These are phyloP conservation scores for Saccharomyces jurei DNA, from an alignment of 805 yeast genomes.

Conservation along the genomic window DNA sequence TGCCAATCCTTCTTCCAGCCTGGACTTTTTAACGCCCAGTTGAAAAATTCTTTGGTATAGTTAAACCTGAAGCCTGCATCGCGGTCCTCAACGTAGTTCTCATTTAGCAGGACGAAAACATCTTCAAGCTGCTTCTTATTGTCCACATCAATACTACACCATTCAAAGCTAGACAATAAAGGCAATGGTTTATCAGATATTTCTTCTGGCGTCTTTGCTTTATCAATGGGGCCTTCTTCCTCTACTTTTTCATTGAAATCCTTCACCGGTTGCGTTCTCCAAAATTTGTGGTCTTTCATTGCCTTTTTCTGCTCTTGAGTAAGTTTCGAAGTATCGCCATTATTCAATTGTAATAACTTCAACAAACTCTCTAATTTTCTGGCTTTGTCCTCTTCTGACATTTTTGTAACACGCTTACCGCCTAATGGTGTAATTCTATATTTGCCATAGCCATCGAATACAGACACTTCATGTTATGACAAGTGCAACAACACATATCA, in stretches of 20 bases:
- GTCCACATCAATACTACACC: constrained; percentile 71
- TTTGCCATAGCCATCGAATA: neutral
- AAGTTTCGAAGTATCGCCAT: constrained; percentile 39
- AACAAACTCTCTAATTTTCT: constrained; percentile 44
- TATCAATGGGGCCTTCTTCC: constrained; percentile 77
- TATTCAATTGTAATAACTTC: constrained; percentile 26
- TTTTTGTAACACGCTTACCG: neutral
- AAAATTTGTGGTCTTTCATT: constrained; percentile 87
- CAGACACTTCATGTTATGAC: neutral
- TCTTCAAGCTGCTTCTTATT: constrained; percentile 55
- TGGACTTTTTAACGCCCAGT: constrained; percentile 92
- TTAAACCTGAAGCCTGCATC: constrained; percentile 90
- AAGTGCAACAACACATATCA: neutral
- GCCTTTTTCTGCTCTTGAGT: constrained; percentile 54
- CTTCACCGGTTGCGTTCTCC: constrained; percentile 97
- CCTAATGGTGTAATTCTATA: neutral
- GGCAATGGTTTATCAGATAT: constrained; percentile 65
- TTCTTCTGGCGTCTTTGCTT: constrained; percentile 56
- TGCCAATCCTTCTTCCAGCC: constrained; percentile 89
- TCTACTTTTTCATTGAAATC: constrained; percentile 58
- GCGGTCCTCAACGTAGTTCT: constrained; percentile 89
- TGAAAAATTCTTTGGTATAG: constrained; percentile 71
- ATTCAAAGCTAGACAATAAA: constrained; percentile 73
- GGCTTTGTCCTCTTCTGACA: constrained; percentile 18
- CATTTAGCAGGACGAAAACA: constrained; percentile 70